Evolutionary conservation across 1,139 yeast species (phyloP), one percentile per base, ranked within the genome.

Genomic region (Groenewaldozyma sp.): DNA sequence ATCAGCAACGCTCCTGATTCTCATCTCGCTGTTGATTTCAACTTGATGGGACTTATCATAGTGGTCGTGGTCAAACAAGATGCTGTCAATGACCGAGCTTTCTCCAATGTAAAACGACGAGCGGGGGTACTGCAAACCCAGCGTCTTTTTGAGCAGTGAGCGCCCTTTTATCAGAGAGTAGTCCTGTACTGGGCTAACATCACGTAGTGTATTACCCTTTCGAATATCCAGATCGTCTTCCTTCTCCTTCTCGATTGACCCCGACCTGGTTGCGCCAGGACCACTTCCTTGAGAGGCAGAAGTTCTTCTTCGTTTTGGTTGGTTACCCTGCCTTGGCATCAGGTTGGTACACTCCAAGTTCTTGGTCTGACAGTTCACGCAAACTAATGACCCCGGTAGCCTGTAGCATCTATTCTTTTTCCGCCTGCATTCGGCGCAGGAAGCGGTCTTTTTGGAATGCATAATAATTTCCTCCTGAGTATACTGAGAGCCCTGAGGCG

Each of bases 31-130:
- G 18, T 60, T 47, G 10, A 64, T 45, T 21, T 50, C 53, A 2
- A 63, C 61, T 33, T 62, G 64, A 28, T 58, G 62, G 19, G 52
- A 48, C 28, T 54, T 53, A 41, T 64, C 63, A 24, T 59, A 52
- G 2, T 52, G 50, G 0, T 58, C 48, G 2, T 50, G 44, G 20
- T 56, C 58, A 4, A 64, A 53, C 17, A 64, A 50, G 13, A 50
- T 46, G 33, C 52, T 48, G 40, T 64, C 68, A 39, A 56, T 54
- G 2, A 62, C 51, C 6, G 66, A 62, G 5, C 64, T 55, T 17
- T 60, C 56, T 4, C 68, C 68, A 7, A 64, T 53, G 28, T 52
- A 55, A 28, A 59, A 57, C 9, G 67, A 58, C n/a, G 64, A 63
- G 14, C 64, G 52, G 3, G 68, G 65, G 41, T 58, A 59, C 43